These are phyloP conservation scores for Diaporthe eres DNA, from an alignment of 2,329 filamentous ascomycete species.

Conservation along the genomic window DNA sequence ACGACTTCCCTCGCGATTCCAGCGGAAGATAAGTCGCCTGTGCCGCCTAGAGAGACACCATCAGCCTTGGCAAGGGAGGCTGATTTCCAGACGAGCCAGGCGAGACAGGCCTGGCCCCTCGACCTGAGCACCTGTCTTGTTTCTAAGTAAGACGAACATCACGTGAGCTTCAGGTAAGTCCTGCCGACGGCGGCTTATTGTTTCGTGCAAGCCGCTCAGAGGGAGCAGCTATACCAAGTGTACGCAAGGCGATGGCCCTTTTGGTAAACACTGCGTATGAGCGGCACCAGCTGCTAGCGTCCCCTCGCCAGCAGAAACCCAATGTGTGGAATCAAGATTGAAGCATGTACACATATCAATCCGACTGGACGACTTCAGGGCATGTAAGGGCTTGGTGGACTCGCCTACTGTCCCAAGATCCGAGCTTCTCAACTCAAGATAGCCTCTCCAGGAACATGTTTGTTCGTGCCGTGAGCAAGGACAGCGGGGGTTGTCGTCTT, in stretches of 20 bases:
- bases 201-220: neutral
- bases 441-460: too few species aligned
- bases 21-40: neutral
- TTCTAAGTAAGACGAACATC: slow-evolving; percentile 3
- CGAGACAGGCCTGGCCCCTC: slow-evolving; percentile 8
- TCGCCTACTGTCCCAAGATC: neutral
- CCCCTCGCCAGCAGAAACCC: neutral
- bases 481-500: neutral
- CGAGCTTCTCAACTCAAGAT: neutral
- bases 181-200: neutral
- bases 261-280: neutral
- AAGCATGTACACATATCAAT: neutral
- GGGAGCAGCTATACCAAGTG: neutral
- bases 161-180: slow-evolving; percentile 16
- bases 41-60: neutral
- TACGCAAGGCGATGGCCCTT: neutral
- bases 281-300: neutral
- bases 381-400: neutral
- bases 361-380: too few species aligned
- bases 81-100: neutral
- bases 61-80: slow-evolving; percentile 18
- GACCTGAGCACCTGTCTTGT: neutral
- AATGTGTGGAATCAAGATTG: too few species aligned
- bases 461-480: neutral
- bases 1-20: neutral